Percentiles rank a stretch among this genome's conserved stretches.
These are phyloP conservation scores for Blumeria graminis DNA, from an alignment of 2,329 filamentous ascomycete genomes.

Conservation along the genomic window DNA sequence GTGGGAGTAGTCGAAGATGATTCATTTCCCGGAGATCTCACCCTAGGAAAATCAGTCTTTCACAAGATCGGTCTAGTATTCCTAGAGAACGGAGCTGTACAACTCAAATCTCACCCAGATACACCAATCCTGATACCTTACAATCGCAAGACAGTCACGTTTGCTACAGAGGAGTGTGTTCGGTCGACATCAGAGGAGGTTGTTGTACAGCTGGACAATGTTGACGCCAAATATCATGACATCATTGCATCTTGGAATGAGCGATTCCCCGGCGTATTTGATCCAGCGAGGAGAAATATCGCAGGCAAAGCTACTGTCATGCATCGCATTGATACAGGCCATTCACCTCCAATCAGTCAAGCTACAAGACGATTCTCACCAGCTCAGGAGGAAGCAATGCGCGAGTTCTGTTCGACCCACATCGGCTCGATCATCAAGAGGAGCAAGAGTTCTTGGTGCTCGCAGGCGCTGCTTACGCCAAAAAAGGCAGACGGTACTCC, in stretches of 20 bases:
- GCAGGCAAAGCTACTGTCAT: too few species aligned
- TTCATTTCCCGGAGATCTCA: neutral
- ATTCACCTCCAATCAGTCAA: neutral
- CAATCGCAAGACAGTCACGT: too few species aligned
- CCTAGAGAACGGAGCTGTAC: neutral
- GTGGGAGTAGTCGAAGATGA: neutral
- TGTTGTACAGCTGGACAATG: too few species aligned
- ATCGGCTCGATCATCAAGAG: neutral
- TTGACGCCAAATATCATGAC: too few species aligned
- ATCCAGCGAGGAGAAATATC: too few species aligned
- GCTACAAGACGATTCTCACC: neutral
- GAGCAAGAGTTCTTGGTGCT: neutral
- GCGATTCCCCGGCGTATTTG: too few species aligned
- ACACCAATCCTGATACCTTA: neutral
- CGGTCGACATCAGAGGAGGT: too few species aligned
- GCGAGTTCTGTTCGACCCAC: neutral
- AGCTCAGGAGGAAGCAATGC: neutral
- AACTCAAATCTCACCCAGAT: neutral
- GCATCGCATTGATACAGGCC: neutral
- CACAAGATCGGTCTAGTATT: neutral
- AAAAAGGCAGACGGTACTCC: neutral
- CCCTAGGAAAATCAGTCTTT: neutral
- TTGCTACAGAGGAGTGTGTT: too few species aligned
- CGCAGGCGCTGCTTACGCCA: neutral
- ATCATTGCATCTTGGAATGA: too few species aligned